Conservation (phyloP, 2,329 filamentous ascomycete species). For the Talaromyces piceae region DNA sequence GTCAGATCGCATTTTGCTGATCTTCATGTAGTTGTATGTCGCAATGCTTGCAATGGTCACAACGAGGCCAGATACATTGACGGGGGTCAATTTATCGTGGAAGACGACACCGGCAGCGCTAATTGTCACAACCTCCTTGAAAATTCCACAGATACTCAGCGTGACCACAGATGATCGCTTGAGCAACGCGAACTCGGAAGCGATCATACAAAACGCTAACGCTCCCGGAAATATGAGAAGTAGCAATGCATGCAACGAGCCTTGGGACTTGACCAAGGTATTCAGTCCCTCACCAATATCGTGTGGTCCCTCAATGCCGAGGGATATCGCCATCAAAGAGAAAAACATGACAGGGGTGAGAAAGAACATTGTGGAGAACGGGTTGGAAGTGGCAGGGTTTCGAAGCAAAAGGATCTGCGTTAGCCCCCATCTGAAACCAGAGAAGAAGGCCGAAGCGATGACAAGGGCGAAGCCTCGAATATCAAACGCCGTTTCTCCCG, state of each 20-base stretch:
- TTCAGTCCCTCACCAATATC: slow-evolving; percentile 60
- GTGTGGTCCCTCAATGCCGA: slow-evolving; percentile 74
- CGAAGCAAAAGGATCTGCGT: slow-evolving; percentile 92
- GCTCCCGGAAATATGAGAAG: slow-evolving; percentile 83
- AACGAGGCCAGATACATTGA: slow-evolving; percentile 83
- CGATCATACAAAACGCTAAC: slow-evolving; percentile 94
- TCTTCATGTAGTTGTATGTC: slow-evolving; percentile 92
- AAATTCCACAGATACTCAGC: slow-evolving; percentile 91
- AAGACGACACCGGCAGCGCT: slow-evolving; percentile 80
- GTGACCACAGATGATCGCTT: slow-evolving; percentile 95
- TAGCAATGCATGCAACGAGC: slow-evolving; percentile 55
- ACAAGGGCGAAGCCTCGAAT: slow-evolving; percentile 81
- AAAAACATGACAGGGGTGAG: slow-evolving; percentile 96
- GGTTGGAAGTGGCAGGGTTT: slow-evolving; percentile 91
- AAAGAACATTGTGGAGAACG: slow-evolving; percentile 95
- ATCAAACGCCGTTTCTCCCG: slow-evolving; percentile 86
- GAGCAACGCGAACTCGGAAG: slow-evolving; percentile 88
- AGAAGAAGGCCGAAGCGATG: slow-evolving; percentile 90
- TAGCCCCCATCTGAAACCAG: slow-evolving; percentile 95
- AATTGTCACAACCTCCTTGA: slow-evolving; percentile 98
- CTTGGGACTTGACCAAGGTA: slow-evolving; percentile 59
- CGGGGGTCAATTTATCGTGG: slow-evolving; percentile 73
- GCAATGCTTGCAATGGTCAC: slow-evolving; percentile 81
- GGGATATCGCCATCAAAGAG: slow-evolving; percentile 68
- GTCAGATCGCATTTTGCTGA: slow-evolving; percentile 76